Conservation (phyloP, 2,329 filamentous ascomycete genomes). For the Didymella exigua region DNA sequence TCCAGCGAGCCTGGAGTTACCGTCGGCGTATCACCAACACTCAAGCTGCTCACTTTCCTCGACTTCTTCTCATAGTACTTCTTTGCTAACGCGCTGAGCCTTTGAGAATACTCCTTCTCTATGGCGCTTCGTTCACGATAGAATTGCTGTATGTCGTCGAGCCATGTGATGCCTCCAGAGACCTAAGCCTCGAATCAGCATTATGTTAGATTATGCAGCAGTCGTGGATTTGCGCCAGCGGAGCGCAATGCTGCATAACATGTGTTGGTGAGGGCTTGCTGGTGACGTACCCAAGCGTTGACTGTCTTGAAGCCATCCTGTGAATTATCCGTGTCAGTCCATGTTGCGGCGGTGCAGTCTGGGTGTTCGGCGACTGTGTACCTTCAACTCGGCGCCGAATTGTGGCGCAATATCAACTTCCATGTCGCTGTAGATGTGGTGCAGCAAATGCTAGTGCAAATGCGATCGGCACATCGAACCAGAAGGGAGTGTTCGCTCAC, state of each 20-base stretch:
- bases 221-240: constrained; percentile 12
- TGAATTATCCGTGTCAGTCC: constrained; percentile 34
- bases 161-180: constrained; percentile 85
- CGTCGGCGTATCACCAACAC: constrained; percentile 88
- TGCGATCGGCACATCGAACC: constrained; percentile 28
- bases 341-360: constrained; percentile 23
- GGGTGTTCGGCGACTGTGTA: constrained; percentile 49
- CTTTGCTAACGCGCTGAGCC: constrained; percentile 84
- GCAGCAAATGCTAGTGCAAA: constrained; percentile 22
- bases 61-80: constrained; percentile 98
- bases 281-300: constrained; percentile 75
- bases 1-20: constrained; percentile 96
- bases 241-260: constrained; percentile 7
- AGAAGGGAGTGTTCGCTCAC: constrained; percentile 12
- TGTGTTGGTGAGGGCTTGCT: constrained; percentile 4
- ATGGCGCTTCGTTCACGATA: constrained; percentile 93
- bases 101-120: constrained; percentile 95
- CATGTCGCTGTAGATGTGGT: constrained; percentile 58
- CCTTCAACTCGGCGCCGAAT: constrained; percentile 95
- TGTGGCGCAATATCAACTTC: constrained; percentile 82
- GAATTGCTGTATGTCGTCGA: constrained; percentile 96
- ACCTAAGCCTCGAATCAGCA: constrained; percentile 58
- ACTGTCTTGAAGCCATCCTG: constrained; percentile 97
- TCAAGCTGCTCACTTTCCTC: constrained; percentile 83
- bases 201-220: constrained; percentile 1